Conservation (phyloP, 129 eudicot species). For the Flaveria robusta region DNA sequence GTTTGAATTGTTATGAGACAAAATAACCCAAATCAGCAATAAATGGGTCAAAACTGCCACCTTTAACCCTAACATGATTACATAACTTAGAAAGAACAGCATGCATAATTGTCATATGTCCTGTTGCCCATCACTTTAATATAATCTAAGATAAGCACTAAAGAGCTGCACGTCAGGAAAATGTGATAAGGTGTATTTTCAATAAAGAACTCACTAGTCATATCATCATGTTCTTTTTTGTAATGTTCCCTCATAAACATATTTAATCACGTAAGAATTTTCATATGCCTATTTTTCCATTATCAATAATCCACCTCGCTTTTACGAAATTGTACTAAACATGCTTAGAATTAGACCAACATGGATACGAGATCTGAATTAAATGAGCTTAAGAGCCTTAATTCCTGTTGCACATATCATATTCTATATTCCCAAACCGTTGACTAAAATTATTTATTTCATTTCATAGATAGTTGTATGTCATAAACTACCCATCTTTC, state of each 20-base stretch:
- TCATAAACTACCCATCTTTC: neutral
- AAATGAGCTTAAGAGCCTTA: neutral
- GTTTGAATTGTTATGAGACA: neutral
- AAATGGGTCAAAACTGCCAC: neutral
- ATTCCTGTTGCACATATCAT: no score
- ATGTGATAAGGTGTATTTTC: neutral
- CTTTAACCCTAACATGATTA: neutral
- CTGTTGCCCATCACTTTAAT: neutral
- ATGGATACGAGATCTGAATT: neutral
- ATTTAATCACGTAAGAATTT: neutral
- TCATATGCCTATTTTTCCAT: no score
- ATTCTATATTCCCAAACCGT: no score
- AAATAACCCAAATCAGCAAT: neutral
- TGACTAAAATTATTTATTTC: no score
- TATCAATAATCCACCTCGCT: neutral
- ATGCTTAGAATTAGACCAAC: neutral
- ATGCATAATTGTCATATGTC: neutral
- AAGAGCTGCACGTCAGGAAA: slow-evolving; percentile 7
- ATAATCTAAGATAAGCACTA: neutral
- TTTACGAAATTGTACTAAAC: neutral
- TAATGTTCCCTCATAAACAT: neutral
- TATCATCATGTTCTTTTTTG: slow-evolving; percentile 2
- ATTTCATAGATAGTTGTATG: neutral
- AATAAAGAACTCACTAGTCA: slow-evolving; percentile 9
- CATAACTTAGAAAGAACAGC: neutral